Conservation (phyloP, 441 rosid species). For the Sinapis alba region DNA sequence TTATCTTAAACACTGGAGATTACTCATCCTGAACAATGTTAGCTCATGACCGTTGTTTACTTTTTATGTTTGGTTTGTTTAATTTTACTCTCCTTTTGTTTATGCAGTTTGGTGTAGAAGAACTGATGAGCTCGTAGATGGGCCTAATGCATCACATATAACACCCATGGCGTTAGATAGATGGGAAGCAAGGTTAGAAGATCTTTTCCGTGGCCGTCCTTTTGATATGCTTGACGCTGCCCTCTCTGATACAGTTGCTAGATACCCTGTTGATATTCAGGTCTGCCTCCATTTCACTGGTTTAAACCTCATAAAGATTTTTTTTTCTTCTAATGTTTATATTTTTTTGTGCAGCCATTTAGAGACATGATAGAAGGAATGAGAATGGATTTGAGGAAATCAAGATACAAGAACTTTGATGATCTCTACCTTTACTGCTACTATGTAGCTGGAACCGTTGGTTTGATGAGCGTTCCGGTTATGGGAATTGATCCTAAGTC, state of each 20-base stretch:
- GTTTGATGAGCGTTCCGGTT: slow-evolving; percentile 86
- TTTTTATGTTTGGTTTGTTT: neutral
- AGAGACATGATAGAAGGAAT: slow-evolving; percentile 94
- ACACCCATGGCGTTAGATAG: slow-evolving; percentile 84
- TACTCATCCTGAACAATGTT: slow-evolving; percentile 7
- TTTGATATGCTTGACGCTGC: slow-evolving; percentile 92
- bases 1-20: neutral
- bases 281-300: slow-evolving; percentile 39
- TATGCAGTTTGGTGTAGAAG: slow-evolving; percentile 93
- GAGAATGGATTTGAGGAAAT: slow-evolving; percentile 81
- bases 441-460: slow-evolving; percentile 89
- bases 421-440: slow-evolving; percentile 90
- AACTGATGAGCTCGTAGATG: slow-evolving; percentile 90
- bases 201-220: slow-evolving; percentile 78
- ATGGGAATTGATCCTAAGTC: slow-evolving; percentile 90
- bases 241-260: slow-evolving; percentile 70
- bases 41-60: slow-evolving; percentile 1
- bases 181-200: slow-evolving; percentile 86
- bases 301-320: neutral
- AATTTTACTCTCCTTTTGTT: neutral
- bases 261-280: slow-evolving; percentile 88
- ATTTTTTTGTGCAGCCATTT: slow-evolving; percentile 58
- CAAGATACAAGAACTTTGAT: slow-evolving; percentile 70
- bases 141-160: slow-evolving; percentile 86
- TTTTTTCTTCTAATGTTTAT: neutral